Percentiles rank a stretch among this genome's conserved stretches.
Conservation (phyloP, 176 grass and related monocot species). For the Oryza nivara region DNA sequence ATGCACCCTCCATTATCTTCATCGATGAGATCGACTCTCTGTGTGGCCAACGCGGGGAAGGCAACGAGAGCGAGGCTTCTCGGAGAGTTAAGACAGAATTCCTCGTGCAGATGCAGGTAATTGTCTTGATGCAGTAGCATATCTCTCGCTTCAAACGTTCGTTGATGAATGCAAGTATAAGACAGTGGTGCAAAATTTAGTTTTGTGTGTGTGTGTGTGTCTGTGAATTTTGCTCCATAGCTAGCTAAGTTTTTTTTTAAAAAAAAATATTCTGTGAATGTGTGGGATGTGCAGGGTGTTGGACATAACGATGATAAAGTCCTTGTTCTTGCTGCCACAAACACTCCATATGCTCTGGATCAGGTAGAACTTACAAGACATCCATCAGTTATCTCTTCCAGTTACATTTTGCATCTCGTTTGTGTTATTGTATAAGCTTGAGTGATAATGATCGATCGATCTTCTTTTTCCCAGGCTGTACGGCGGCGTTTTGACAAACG, state of each 20-base stretch:
- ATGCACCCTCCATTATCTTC: constrained; percentile 79
- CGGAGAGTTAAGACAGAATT: constrained; percentile 78
- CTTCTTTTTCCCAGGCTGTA: constrained; percentile 52
- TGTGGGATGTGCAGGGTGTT: constrained; percentile 52
- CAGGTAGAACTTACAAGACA: constrained; percentile 41
- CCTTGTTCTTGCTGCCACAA: constrained; percentile 71
- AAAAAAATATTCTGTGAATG: neutral
- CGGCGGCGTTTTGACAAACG: constrained; percentile 72
- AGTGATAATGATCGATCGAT: neutral
- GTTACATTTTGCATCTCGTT: neutral
- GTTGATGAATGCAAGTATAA: neutral
- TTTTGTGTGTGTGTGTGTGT: too few species aligned
- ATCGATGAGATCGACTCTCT: constrained; percentile 77
- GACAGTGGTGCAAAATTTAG: too few species aligned
- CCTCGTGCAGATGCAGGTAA: constrained; percentile 84
- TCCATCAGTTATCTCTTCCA: neutral
- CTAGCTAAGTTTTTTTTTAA: neutral
- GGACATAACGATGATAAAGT: constrained; percentile 77
- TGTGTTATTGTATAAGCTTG: neutral
- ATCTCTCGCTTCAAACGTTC: neutral
- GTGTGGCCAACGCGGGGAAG: constrained; percentile 67
- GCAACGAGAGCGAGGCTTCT: constrained; percentile 77
- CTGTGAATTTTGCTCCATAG: too few species aligned
- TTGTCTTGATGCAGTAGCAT: neutral
- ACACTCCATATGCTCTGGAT: constrained; percentile 77